Evolutionary conservation across 768 basidiomycete species (phyloP).

Genomic region (Chalciporus chontae): DNA sequence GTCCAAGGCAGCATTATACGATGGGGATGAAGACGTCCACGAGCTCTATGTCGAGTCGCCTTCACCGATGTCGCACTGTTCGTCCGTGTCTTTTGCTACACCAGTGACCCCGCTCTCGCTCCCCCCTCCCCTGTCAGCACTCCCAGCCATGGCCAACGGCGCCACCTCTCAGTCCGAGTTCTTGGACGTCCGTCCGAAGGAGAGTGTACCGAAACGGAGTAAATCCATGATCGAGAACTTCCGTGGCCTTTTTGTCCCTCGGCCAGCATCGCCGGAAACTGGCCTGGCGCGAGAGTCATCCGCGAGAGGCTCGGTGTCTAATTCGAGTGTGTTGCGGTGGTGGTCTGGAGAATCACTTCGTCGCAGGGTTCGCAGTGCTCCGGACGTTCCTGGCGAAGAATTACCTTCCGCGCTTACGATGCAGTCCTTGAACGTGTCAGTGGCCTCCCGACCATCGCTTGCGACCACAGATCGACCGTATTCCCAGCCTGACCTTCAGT

Average conservation of each 20-base stretch:
- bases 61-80: constrained; percentile 40
- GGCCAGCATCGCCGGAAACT: constrained; percentile 39
- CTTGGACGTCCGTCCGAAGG: constrained; percentile 20
- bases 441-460: constrained; percentile 6
- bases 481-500: constrained; percentile 31
- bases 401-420: constrained; percentile 25
- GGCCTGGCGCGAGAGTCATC: constrained; percentile 28
- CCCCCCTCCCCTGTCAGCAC: constrained; percentile 12
- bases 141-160: constrained; percentile 10
- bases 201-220: constrained; percentile 38
- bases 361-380: constrained; percentile 50
- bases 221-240: constrained; percentile 63
- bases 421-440: constrained; percentile 22
- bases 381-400: constrained; percentile 38
- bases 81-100: constrained; percentile 29
- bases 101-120: constrained; percentile 22
- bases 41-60: constrained; percentile 29
- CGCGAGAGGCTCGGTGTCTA: constrained; percentile 25
- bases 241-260: constrained; percentile 54
- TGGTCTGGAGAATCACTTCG: constrained; percentile 51
- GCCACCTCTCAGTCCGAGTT: constrained; percentile 27
- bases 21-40: constrained; percentile 22
- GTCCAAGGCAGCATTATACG: constrained; percentile 17
- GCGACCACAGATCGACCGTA: constrained; percentile 21
- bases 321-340: constrained; percentile 38